Evolutionary conservation across 768 basidiomycete species (phyloP).

Genomic region (Astraeus odoratus): DNA sequence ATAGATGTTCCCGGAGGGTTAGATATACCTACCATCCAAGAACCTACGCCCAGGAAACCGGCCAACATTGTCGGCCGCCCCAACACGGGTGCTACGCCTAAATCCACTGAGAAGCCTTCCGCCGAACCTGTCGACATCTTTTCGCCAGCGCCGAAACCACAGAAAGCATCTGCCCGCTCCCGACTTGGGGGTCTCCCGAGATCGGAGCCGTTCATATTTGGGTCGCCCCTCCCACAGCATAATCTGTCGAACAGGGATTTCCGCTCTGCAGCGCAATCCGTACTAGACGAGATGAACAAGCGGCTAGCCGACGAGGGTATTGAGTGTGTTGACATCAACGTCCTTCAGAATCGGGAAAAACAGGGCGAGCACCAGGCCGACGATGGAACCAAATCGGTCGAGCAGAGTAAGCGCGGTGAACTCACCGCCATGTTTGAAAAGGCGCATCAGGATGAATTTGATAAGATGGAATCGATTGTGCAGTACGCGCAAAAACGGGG

Average conservation of each 20-base stretch:
- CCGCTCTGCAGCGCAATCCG: constrained; percentile 54
- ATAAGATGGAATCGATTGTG: constrained; percentile 73
- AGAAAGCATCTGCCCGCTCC: constrained; percentile 13
- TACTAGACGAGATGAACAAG: constrained; percentile 79
- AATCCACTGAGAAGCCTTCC: constrained; percentile 26
- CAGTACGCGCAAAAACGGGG: constrained; percentile 42
- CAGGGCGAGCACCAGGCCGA: not conserved
- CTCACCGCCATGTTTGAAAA: constrained; percentile 43
- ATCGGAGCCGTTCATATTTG: constrained; percentile 63
- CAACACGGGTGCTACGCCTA: constrained; percentile 20
- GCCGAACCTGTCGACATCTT: constrained; percentile 32
- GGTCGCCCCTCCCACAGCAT: constrained; percentile 64
- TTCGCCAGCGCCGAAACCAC: constrained; percentile 29
- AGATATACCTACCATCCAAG: constrained; percentile 9
- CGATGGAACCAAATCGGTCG: not conserved
- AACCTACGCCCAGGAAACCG: constrained; percentile 17
- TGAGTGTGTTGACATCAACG: constrained; percentile 36
- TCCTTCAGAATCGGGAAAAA: constrained; percentile 32
- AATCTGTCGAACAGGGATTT: constrained; percentile 62
- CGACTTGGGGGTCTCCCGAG: constrained; percentile 16
- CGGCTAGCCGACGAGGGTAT: constrained; percentile 56
- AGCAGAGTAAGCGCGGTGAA: constrained; percentile 8
- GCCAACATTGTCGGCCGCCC: constrained; percentile 4
- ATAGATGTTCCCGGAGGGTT: constrained; percentile 32
- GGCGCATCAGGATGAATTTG: constrained; percentile 58